phyloP scores from a whole-genome alignment of 306 rosid genomes.

The Hippophae gyantsensis region DNA sequence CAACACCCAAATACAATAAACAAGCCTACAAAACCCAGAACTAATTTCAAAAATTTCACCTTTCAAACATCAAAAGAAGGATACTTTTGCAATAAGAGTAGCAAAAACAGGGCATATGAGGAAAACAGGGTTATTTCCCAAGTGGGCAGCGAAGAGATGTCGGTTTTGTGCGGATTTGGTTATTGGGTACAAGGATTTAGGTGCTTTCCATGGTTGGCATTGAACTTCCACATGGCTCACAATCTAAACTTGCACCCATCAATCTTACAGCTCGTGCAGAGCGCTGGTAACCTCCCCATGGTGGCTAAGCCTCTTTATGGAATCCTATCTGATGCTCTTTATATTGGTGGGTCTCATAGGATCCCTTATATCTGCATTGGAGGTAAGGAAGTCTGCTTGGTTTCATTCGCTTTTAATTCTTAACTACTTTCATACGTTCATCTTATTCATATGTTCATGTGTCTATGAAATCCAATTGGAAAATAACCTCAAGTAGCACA shows the following conservation, averaged over 20 bases:
- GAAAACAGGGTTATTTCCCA: constrained; percentile 16
- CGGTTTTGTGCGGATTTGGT: constrained; percentile 67
- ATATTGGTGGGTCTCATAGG: constrained; percentile 68
- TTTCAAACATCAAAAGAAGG: constrained; percentile 15
- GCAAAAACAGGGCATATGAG: constrained; percentile 15
- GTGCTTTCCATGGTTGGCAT: constrained; percentile 89
- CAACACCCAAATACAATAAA: constrained; percentile 19
- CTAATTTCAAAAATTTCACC: constrained; percentile 12
- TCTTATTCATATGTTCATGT: not conserved
- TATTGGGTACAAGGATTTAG: constrained; percentile 88
- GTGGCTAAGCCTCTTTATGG: constrained; percentile 85
- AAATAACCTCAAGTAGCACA: no score
- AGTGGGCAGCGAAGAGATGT: constrained; percentile 37
- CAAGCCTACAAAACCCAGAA: constrained; percentile 17
- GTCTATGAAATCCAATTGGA: no score
- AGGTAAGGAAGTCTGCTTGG: constrained; percentile 34
- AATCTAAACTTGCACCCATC: constrained; percentile 56
- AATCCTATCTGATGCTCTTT: constrained; percentile 62
- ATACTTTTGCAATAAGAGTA: constrained; percentile 7
- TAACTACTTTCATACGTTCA: not conserved
- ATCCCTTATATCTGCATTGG: constrained; percentile 67
- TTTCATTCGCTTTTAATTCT: not conserved
- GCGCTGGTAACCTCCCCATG: constrained; percentile 71
- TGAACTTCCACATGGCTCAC: constrained; percentile 71
- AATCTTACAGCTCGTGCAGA: constrained; percentile 66